Base-by-base conservation (phyloP, 257 asterid genomes). In the Solanum gandarillasii region DNA sequence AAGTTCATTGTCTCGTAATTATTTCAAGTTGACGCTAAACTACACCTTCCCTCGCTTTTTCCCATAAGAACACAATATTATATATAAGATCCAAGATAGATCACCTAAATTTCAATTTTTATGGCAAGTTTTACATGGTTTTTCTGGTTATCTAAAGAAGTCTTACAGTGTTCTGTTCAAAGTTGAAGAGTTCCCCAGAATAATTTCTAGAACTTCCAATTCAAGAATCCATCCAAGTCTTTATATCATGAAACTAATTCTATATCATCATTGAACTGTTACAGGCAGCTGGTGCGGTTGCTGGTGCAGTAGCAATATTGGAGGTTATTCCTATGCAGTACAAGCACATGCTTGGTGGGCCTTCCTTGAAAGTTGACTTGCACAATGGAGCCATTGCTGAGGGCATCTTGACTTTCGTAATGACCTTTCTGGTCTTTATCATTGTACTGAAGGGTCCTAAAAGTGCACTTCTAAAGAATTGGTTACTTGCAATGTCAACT, bases 371-470 rank as follows among this genome's bases (percentile, higher is more conserved):
- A 88, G 99, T 96, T 25, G 99, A 95, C 87, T 38, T 89, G 91
- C 95, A 96, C 89, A 95, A 98, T 7, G 99, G 99, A 41, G 99
- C 98, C 27, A 90, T 94, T 86, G 99, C 98, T 1, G 99, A 96
- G 93, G 98, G 98, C 23, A 91, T 94, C 84, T 90, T 96, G 92
- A 95, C 99, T 29, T 94, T 95, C 88, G 27, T 20, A 29, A 93
- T 95, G 87, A 94, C 98, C 46, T 91, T 96, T 86, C 88, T 90
- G 36, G 99, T 95, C 46, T 95, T 95, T 58, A 46, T 90, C 78
- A 92, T 96, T 71, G 65, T 95, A 84, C 87, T 95, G 11, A 92
- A 88, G 92, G 99, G 98, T 76, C 99, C 99, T 71, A 89, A 58
- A 10, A 96, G 87, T 93, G 85, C 89, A 36, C 36, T 95, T 62